Conservation (phyloP, 257 asterid genomes). For the Rhazya stricta region DNA sequence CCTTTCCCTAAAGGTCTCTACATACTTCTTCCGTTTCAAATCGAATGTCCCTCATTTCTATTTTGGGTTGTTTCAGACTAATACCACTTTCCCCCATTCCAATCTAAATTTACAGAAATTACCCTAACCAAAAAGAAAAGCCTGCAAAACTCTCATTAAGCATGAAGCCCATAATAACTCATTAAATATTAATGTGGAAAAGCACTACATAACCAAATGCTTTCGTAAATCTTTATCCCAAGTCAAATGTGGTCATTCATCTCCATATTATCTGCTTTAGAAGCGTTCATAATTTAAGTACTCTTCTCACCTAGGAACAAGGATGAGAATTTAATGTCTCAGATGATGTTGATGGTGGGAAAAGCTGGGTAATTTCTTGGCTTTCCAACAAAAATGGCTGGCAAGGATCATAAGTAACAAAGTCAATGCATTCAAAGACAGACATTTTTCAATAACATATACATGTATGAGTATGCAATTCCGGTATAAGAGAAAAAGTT, state of each 20-base stretch:
- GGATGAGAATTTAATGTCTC: slow-evolving; percentile 12
- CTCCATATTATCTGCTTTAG: background rate
- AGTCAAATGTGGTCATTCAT: background rate
- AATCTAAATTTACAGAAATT: background rate
- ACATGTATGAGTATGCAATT: background rate
- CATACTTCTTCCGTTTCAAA: background rate
- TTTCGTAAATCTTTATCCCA: background rate
- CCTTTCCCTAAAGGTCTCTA: background rate
- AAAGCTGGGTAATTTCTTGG: slow-evolving; percentile 10
- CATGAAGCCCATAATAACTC: background rate
- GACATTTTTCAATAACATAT: background rate
- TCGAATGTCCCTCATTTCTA: background rate
- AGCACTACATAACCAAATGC: background rate
- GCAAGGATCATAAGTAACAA: background rate
- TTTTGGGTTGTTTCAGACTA: background rate
- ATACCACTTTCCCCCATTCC: background rate
- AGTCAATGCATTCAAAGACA: too few species aligned
- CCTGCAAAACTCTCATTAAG: background rate
- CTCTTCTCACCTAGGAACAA: slow-evolving; percentile 20
- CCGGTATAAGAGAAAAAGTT: background rate
- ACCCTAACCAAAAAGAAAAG: background rate
- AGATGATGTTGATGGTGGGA: slow-evolving; percentile 9
- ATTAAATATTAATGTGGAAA: background rate
- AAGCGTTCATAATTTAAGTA: background rate
- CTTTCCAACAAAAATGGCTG: slow-evolving; percentile 10